Conservation (phyloP, 2,329 filamentous ascomycete genomes). For the Curvularia verruculosa region DNA sequence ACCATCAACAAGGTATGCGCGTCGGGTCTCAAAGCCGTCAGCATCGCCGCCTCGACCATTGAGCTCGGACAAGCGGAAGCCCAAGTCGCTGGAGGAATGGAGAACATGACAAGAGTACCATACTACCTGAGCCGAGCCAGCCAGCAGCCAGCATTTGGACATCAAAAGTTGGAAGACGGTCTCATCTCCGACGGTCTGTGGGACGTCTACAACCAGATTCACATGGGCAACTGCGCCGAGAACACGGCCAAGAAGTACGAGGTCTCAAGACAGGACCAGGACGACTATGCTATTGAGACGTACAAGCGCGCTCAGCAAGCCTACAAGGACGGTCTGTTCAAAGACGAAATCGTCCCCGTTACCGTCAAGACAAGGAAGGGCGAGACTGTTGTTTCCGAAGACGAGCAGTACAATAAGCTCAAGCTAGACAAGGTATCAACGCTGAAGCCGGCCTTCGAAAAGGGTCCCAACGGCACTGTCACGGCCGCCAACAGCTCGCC, state of each 20-base stretch:
- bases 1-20: constrained; percentile 99
- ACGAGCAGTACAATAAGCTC: constrained; percentile 88
- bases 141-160: constrained; percentile 81
- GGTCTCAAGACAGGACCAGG: constrained; percentile 84
- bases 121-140: constrained; percentile 88
- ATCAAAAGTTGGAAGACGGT: constrained; percentile 87
- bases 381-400: constrained; percentile 73
- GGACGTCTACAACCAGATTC: constrained; percentile 95
- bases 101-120: constrained; percentile 94
- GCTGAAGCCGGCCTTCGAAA: constrained; percentile 90
- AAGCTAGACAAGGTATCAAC: constrained; percentile 85
- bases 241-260: constrained; percentile 87
- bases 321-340: constrained; percentile 82
- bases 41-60: constrained; percentile 90
- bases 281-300: constrained; percentile 85
- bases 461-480: constrained; percentile 86
- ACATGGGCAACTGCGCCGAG: constrained; percentile 98
- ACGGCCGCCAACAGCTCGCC: constrained; percentile 95
- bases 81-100: constrained; percentile 93
- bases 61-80: constrained; percentile 88
- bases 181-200: constrained; percentile 93
- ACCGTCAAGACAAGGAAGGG: constrained; percentile 85
- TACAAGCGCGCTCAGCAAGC: constrained; percentile 90
- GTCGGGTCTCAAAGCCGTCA: constrained; percentile 90
- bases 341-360: constrained; percentile 88